These are phyloP conservation scores for Phragmites australis DNA, from an alignment of 176 grass and related monocot genomes.

Conservation along the genomic window DNA sequence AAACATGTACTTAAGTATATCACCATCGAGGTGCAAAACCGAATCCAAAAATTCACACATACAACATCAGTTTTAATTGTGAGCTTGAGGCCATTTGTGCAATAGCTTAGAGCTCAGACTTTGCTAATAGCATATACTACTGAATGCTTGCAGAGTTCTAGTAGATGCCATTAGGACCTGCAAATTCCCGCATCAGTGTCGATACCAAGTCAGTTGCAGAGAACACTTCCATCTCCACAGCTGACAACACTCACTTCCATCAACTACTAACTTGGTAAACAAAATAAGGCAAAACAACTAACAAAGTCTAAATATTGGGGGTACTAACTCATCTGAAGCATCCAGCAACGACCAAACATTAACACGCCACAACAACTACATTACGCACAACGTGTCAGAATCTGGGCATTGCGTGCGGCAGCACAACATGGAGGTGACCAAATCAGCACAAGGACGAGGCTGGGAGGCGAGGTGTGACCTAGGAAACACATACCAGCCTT, in stretches of 20 bases:
- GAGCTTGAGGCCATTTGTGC: not conserved
- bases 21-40: slow-evolving; percentile 8
- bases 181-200: not conserved
- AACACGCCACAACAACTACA: not conserved
- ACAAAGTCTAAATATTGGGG: not conserved
- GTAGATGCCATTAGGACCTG: not conserved
- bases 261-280: slow-evolving; percentile 13
- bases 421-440: too few relatives aligned
- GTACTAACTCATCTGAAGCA: slow-evolving; percentile 4
- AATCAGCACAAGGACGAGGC: not conserved
- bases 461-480: not conserved
- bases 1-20: not conserved
- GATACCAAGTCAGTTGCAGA: not conserved
- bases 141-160: not conserved
- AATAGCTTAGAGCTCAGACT: not conserved
- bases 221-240: not conserved
- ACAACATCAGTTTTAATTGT: not conserved
- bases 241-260: slow-evolving; percentile 14
- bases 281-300: not conserved
- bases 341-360: slow-evolving; percentile 2
- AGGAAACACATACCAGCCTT: slow-evolving; percentile 70
- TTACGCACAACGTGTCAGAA: slow-evolving; percentile 25
- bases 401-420: not conserved
- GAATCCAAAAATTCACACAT: slow-evolving; percentile 4
- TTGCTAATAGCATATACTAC: not conserved